Evolutionary conservation across 345 rosid genomes (phyloP).

Genomic region (Rhodamnia rubescens): DNA sequence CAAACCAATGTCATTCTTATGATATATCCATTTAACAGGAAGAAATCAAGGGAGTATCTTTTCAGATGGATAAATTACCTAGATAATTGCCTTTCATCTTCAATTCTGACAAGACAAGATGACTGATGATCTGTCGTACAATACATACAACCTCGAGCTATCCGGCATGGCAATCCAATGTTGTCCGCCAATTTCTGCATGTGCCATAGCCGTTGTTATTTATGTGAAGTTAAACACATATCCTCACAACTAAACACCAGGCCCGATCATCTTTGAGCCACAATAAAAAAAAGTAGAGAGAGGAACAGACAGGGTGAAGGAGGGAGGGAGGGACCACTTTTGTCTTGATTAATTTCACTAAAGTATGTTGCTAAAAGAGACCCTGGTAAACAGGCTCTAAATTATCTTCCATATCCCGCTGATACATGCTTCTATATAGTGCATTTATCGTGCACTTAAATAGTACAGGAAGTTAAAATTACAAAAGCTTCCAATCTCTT

Average conservation of each 20-base stretch:
- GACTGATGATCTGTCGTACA: constrained; percentile 77
- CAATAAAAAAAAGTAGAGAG: not conserved
- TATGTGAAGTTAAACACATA: not conserved
- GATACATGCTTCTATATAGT: not conserved
- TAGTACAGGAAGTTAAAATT: not conserved
- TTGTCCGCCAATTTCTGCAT: constrained; percentile 91
- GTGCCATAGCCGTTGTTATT: not conserved
- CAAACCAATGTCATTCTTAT: not conserved
- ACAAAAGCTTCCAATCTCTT: not conserved
- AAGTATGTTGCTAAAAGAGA: not conserved
- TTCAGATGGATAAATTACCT: constrained; percentile 28
- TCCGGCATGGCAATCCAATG: constrained; percentile 95
- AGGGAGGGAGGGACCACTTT: not conserved
- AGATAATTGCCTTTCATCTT: constrained; percentile 51
- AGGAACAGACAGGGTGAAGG: not conserved
- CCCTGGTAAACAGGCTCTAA: not conserved
- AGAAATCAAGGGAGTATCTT: not conserved
- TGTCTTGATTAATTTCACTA: not conserved
- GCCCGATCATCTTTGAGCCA: not conserved
- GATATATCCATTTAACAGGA: not conserved
- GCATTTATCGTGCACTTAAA: not conserved
- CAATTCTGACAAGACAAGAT: constrained; percentile 88
- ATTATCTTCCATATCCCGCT: not conserved
- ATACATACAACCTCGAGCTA: constrained; percentile 90
- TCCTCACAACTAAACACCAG: not conserved